Evolutionary conservation across 768 basidiomycete genomes (phyloP).

Genomic region (Antrodiella citrinella): DNA sequence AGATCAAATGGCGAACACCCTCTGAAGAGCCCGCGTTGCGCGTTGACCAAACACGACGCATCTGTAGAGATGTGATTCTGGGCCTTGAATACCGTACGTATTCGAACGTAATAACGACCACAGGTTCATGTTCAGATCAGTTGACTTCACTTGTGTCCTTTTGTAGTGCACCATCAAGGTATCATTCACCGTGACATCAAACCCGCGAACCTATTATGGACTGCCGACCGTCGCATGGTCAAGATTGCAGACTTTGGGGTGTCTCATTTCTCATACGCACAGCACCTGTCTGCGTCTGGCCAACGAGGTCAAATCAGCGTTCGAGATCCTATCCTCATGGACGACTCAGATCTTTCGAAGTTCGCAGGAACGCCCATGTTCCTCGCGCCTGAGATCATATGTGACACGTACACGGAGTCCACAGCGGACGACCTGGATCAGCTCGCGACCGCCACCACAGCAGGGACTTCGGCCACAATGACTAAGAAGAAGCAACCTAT

Average conservation of each 20-base stretch:
- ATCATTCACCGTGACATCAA: constrained; percentile 99
- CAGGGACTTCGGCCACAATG: constrained; percentile 12
- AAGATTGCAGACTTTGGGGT: constrained; percentile 99
- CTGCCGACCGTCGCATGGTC: constrained; percentile 75
- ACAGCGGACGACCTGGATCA: constrained; percentile 29
- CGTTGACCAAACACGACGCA: constrained; percentile 75
- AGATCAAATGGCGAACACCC: constrained; percentile 80
- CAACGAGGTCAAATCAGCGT: neutral
- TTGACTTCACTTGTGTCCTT: neutral
- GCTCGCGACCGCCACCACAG: constrained; percentile 24
- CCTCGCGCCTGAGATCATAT: constrained; percentile 91
- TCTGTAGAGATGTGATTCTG: constrained; percentile 87
- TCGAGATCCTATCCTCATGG: constrained; percentile 55
- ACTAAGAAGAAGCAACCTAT: constrained; percentile 43
- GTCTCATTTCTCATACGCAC: constrained; percentile 90
- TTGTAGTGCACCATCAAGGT: constrained; percentile 90
- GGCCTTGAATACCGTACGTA: constrained; percentile 89
- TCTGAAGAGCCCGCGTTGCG: constrained; percentile 66
- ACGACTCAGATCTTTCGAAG: constrained; percentile 82
- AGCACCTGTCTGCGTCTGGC: constrained; percentile 52
- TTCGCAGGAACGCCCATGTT: constrained; percentile 95
- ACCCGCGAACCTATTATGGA: constrained; percentile 93
- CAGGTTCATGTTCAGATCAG: constrained; percentile 4
- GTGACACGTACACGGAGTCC: constrained; percentile 33
- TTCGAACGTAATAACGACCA: constrained; percentile 13